Evolutionary conservation across 23 red algal genomes (phyloP).

Genomic region (Pyropia haitanensis): DNA sequence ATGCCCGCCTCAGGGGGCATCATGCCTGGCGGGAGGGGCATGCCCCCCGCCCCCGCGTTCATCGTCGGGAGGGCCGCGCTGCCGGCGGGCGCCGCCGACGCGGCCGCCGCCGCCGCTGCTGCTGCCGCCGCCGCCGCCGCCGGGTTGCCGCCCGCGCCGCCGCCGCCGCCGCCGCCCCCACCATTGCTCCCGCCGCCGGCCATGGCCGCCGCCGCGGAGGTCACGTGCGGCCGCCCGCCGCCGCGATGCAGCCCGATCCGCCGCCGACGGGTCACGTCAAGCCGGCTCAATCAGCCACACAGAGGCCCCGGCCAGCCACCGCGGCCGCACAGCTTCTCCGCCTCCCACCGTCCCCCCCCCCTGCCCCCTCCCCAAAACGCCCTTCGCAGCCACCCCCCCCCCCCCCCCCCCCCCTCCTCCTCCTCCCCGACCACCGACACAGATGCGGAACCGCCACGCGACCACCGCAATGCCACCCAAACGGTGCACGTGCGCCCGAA

Average conservation of each 20-base stretch:
- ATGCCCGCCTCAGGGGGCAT: no score
- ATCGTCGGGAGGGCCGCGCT: slow-evolving; percentile 22
- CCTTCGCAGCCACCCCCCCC: background rate
- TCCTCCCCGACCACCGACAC: background rate
- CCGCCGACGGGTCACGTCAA: no score
- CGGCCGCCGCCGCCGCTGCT: slow-evolving; percentile 19
- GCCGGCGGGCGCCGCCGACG: slow-evolving; percentile 23
- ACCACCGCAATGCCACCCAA: no score
- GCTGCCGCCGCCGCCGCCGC: slow-evolving; percentile 9
- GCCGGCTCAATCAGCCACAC: background rate
- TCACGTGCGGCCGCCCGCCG: background rate
- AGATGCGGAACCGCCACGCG: no score
- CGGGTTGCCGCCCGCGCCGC: background rate
- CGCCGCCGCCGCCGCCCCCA: slow-evolving; percentile 1
- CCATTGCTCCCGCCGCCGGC: slow-evolving; percentile 2
- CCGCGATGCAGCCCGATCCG: slow-evolving; percentile 2
- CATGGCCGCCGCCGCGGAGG: background rate
- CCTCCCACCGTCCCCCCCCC: background rate
- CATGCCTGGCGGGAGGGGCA: no score
- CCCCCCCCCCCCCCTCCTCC: background rate
- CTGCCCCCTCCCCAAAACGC: background rate
- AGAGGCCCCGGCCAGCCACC: background rate
- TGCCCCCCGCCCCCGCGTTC: background rate
- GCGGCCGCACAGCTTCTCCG: background rate
- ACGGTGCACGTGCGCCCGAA: no score